These are phyloP conservation scores for Cladosporium velox DNA, from an alignment of 2,329 filamentous ascomycete species.

Conservation along the genomic window DNA sequence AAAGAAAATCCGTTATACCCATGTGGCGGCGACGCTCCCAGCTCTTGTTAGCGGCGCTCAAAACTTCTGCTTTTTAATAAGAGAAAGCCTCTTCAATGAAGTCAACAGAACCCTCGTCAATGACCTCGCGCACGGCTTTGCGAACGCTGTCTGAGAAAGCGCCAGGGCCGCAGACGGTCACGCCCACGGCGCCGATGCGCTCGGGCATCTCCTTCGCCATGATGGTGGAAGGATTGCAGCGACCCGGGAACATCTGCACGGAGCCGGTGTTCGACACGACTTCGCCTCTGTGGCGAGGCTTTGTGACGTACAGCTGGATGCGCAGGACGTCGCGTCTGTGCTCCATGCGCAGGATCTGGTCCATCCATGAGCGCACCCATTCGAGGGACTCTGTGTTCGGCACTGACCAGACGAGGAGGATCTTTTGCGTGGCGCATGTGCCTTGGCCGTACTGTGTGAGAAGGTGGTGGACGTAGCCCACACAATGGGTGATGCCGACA, in stretches of 20 bases:
- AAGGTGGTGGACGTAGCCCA: constrained; percentile 73
- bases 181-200: constrained; percentile 60
- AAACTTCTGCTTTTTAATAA: constrained; percentile 46
- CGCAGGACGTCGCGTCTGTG: constrained; percentile 60
- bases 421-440: constrained; percentile 69
- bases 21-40: constrained; percentile 3
- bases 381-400: constrained; percentile 67
- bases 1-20: constrained; percentile 11
- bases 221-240: constrained; percentile 57
- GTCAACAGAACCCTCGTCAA: constrained; percentile 57
- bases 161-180: constrained; percentile 65
- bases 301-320: constrained; percentile 64
- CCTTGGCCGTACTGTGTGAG: constrained; percentile 68
- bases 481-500: constrained; percentile 78
- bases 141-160: constrained; percentile 64
- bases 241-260: constrained; percentile 63
- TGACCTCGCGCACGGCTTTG: constrained; percentile 53
- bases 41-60: constrained; percentile 6
- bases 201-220: constrained; percentile 58
- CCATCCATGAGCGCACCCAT: constrained; percentile 68
- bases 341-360: constrained; percentile 62
- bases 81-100: constrained; percentile 69
- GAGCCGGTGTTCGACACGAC: constrained; percentile 58
- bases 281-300: constrained; percentile 57
- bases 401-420: constrained; percentile 77